phyloP scores from a whole-genome alignment of 495 filamentous ascomycete genomes.

The Bacidia rubella region DNA sequence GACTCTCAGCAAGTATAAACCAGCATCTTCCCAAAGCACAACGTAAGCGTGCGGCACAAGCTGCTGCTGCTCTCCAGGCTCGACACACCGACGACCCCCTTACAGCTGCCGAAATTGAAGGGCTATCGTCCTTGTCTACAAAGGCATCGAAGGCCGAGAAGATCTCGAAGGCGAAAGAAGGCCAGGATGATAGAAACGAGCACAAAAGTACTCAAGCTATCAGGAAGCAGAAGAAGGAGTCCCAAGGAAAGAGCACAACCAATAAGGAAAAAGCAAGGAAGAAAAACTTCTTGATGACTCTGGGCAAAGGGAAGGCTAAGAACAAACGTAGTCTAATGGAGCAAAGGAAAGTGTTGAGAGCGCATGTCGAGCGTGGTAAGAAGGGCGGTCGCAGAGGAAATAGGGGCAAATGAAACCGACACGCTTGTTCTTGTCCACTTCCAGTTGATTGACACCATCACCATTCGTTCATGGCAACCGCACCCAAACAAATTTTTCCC shows the following conservation, averaged over 20 bases:
- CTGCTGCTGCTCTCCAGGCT: slow-evolving; percentile 25
- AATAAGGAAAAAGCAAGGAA: slow-evolving; percentile 93
- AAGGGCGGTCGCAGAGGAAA: slow-evolving; percentile 75
- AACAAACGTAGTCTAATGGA: slow-evolving; percentile 83
- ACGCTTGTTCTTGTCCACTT: too few relatives aligned
- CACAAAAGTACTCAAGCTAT: slow-evolving; percentile 72
- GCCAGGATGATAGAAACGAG: slow-evolving; percentile 56
- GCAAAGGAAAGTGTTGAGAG: slow-evolving; percentile 61
- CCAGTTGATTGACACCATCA: too few relatives aligned
- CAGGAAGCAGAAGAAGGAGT: slow-evolving; percentile 69
- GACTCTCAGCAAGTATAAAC: slow-evolving; percentile 53
- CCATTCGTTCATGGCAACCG: neutral
- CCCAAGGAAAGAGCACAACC: slow-evolving; percentile 83
- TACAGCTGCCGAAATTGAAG: slow-evolving; percentile 77
- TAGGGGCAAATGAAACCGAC: slow-evolving; percentile 16
- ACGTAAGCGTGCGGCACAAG: slow-evolving; percentile 24
- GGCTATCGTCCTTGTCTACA: slow-evolving; percentile 49
- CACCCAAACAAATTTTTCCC: too few relatives aligned
- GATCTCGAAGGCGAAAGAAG: slow-evolving; percentile 62
- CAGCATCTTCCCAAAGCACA: slow-evolving; percentile 40
- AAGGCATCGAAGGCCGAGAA: slow-evolving; percentile 71
- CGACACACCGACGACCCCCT: slow-evolving; percentile 70
- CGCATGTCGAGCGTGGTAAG: slow-evolving; percentile 71
- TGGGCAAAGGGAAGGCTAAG: slow-evolving; percentile 87
- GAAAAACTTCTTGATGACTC: slow-evolving; percentile 98